A percentile compares a stretch with the other conserved stretches of the same genome.
phyloP scores from a whole-genome alignment of 371 early-diverging fungal genomes.

The Blastocladiella emersonii region DNA sequence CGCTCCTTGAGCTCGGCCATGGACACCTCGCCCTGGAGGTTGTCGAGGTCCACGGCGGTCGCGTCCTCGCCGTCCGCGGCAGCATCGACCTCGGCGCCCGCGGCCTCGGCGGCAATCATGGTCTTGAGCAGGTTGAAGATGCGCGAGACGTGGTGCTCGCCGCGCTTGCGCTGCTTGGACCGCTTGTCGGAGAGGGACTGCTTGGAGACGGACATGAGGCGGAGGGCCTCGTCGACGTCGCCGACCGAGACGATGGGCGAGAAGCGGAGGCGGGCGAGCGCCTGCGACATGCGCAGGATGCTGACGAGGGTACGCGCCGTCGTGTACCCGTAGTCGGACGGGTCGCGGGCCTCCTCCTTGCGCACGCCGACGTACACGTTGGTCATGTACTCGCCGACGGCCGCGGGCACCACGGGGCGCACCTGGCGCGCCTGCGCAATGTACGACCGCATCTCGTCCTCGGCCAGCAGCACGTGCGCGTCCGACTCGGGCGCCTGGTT shows the following conservation, averaged over 20 bases:
- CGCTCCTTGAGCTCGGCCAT: conserved; percentile 44
- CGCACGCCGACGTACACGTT: conserved; percentile 73
- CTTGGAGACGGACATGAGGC: conserved; percentile 80
- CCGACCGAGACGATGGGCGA: conserved; percentile 54
- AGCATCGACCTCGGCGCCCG: conserved; percentile 25
- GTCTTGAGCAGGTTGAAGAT: conserved; percentile 54
- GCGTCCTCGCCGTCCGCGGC: conserved; percentile 21
- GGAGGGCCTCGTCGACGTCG: conserved; percentile 92
- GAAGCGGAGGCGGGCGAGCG: conserved; percentile 75
- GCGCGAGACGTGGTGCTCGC: conserved; percentile 21
- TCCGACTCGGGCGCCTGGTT: conserved; percentile 60
- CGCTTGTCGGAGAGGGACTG: conserved; percentile 16
- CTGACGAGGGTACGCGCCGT: conserved; percentile 80
- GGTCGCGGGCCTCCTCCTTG: conserved; percentile 27
- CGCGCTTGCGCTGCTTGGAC: neutral
- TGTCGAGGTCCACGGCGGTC: conserved; percentile 22
- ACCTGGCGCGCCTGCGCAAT: conserved; percentile 65
- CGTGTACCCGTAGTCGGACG: conserved; percentile 24
- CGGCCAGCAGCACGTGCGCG: conserved; percentile 52
- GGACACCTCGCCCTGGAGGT: conserved; percentile 17
- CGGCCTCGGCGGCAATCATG: conserved; percentile 25
- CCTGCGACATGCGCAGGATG: conserved; percentile 85
- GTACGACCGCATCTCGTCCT: conserved; percentile 23
- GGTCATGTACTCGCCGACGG: conserved; percentile 74
- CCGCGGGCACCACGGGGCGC: conserved; percentile 53